Evolutionary conservation across 495 filamentous ascomycete genomes (phyloP).

Genomic region (Oleoguttula mirabilis): DNA sequence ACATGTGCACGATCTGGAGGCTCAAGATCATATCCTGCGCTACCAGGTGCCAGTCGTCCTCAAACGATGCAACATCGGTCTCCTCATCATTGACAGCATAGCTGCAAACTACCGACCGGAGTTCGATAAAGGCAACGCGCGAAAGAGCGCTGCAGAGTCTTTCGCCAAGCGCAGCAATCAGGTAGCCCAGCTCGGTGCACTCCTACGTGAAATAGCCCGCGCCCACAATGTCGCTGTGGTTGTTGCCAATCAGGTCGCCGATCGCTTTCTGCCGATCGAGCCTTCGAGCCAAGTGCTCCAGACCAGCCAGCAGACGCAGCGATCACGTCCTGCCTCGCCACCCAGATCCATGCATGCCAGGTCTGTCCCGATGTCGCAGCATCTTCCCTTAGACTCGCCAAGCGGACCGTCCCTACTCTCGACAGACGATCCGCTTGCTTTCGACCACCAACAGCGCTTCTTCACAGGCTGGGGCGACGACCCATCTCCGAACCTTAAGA

Average conservation of each 20-base stretch:
- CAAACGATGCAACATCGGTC: conserved; percentile 55
- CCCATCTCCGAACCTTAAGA: conserved; percentile 43
- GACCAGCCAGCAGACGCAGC: conserved; percentile 5
- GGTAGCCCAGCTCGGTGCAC: conserved; percentile 61
- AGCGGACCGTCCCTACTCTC: conserved; percentile 21
- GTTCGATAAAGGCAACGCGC: conserved; percentile 42
- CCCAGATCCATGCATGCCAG: not conserved
- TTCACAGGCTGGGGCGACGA: conserved; percentile 87
- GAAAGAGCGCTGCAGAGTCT: conserved; percentile 26
- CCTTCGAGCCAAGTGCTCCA: not conserved
- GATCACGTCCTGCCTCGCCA: conserved; percentile 8
- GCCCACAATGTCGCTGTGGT: conserved; percentile 69
- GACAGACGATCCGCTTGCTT: conserved; percentile 43
- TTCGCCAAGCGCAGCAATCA: conserved; percentile 54
- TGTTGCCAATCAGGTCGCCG: conserved; percentile 90
- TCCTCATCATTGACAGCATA: conserved; percentile 79
- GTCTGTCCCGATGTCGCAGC: not conserved
- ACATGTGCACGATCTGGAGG: conserved; percentile 80
- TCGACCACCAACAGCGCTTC: conserved; percentile 83
- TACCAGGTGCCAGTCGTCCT: conserved; percentile 87
- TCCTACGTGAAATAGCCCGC: conserved; percentile 61
- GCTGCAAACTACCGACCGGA: conserved; percentile 93
- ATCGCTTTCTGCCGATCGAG: conserved; percentile 47
- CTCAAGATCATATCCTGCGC: conserved; percentile 85
- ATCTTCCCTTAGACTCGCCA: conserved; percentile 8